These are phyloP conservation scores for Eucalyptus grandis DNA, from an alignment of 345 rosid species.

Conservation along the genomic window DNA sequence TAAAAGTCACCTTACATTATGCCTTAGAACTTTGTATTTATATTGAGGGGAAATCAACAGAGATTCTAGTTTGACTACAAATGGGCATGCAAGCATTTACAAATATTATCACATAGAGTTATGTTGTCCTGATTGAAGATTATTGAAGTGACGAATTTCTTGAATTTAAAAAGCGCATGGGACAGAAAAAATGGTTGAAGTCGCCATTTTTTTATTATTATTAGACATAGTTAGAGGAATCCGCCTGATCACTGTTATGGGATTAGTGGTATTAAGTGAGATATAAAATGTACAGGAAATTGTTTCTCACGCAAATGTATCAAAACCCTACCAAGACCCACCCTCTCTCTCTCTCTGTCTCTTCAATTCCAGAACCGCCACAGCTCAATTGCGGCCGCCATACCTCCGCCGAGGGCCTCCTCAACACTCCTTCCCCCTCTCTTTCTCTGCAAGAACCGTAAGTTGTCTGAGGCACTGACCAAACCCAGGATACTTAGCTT, in stretches of 20 bases:
- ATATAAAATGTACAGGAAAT: not conserved
- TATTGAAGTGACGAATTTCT: not conserved
- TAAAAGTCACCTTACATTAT: not conserved
- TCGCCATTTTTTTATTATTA: not conserved
- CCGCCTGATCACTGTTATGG: not conserved
- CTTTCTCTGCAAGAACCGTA: not conserved
- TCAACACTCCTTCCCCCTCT: not conserved
- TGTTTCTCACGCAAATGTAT: not conserved
- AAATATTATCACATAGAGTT: not conserved
- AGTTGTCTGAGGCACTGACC: not conserved
- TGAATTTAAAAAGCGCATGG: not conserved
- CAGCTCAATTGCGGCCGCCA: not conserved
- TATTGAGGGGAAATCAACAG: not conserved
- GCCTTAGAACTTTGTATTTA: not conserved
- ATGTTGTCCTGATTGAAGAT: not conserved
- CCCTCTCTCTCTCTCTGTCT: not conserved
- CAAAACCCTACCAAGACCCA: not conserved
- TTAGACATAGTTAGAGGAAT: not conserved
- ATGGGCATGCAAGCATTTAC: not conserved
- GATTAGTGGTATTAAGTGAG: not conserved
- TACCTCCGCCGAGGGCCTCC: not conserved
- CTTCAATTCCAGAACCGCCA: not conserved
- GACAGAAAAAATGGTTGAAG: not conserved
- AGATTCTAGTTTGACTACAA: not conserved
- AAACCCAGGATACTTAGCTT: not conserved